phyloP scores from a whole-genome alignment of 1,284 basidiomycete species.

The Ceratobasidium sp. region DNA sequence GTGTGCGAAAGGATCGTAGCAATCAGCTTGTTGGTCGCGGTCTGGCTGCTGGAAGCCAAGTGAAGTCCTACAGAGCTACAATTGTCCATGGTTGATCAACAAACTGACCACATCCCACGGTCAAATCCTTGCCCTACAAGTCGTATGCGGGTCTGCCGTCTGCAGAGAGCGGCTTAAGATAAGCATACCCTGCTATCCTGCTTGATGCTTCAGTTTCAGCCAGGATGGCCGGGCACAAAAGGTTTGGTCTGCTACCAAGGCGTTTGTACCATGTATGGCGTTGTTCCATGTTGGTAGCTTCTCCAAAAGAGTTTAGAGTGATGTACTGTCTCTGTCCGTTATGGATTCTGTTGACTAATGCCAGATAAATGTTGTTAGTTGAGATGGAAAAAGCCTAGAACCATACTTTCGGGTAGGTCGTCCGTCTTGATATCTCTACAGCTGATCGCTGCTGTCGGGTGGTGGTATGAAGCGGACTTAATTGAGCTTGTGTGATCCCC shows the following conservation, averaged over 20 bases:
- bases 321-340: not conserved
- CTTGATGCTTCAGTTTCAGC: not conserved
- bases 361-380: not conserved
- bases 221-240: not conserved
- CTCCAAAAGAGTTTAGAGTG: not conserved
- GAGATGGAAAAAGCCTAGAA: no score
- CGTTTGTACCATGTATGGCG: not conserved
- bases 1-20: not conserved
- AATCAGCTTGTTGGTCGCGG: not conserved
- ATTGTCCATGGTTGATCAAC: not conserved
- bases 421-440: not conserved
- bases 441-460: not conserved
- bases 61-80: not conserved
- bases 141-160: not conserved
- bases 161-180: not conserved
- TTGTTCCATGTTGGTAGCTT: not conserved
- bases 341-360: not conserved
- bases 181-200: not conserved
- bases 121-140: no score
- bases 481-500: not conserved
- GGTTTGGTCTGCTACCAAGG: not conserved
- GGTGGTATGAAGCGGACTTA: not conserved
- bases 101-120: no score
- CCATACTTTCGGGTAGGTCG: not conserved
- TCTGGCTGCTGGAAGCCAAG: not conserved